phyloP scores from a whole-genome alignment of 306 rosid genomes.

The Senna tora region DNA sequence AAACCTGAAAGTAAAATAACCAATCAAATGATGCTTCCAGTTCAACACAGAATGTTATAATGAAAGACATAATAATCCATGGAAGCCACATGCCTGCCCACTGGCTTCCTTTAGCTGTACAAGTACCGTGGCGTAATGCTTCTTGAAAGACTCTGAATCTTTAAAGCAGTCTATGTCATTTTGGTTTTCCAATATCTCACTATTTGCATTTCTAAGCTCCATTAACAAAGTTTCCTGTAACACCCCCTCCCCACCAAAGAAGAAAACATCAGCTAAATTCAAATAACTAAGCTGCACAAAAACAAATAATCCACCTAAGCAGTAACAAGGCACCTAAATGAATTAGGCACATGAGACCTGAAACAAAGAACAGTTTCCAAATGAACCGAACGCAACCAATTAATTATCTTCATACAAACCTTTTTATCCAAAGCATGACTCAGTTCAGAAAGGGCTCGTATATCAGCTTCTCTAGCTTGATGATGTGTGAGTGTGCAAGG shows the following conservation, averaged over 20 bases:
- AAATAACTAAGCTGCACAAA: not conserved
- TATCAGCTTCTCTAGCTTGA: conserved; percentile 66
- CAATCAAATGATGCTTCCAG: conserved; percentile 38
- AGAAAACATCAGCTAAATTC: not conserved
- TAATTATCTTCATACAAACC: conserved; percentile 38
- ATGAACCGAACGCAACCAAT: conserved; percentile 20
- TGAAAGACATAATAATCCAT: conserved; percentile 40
- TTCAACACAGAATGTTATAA: conserved; percentile 25
- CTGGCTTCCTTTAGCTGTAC: conserved; percentile 98
- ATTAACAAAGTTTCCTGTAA: conserved; percentile 56
- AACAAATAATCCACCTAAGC: conserved; percentile 14
- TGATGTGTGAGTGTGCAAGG: conserved; percentile 41
- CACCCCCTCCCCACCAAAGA: not conserved
- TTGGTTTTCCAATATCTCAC: conserved; percentile 56
- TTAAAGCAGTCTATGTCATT: conserved; percentile 50
- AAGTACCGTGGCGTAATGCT: conserved; percentile 87
- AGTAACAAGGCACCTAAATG: conserved; percentile 25
- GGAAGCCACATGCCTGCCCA: conserved; percentile 99
- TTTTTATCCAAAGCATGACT: conserved; percentile 56
- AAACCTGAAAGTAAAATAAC: conserved; percentile 63
- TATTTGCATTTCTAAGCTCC: conserved; percentile 62
- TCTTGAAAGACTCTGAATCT: conserved; percentile 59
- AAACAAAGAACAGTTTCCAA: conserved; percentile 21
- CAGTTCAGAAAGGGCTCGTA: conserved; percentile 55
- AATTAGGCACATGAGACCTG: conserved; percentile 12